Conservation (phyloP, 2,329 filamentous ascomycete genomes). For the Camptophora hylomeconis region DNA sequence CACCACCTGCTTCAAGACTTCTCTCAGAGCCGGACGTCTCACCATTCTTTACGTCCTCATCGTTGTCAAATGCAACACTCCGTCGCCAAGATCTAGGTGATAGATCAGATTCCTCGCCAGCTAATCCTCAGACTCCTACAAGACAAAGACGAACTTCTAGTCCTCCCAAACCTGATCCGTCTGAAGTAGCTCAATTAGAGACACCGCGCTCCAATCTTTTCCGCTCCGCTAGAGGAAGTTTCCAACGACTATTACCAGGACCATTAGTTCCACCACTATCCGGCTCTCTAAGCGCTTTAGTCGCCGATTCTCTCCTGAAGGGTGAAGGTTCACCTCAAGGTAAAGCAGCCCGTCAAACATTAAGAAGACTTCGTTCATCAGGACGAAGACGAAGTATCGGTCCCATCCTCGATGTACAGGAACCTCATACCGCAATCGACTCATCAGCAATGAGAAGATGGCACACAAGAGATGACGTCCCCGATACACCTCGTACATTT, state of each 20-base stretch:
- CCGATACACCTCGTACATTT: no score
- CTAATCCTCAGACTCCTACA: slow-evolving; percentile 12
- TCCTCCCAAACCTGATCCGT: slow-evolving; percentile 11
- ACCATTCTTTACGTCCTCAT: slow-evolving; percentile 9
- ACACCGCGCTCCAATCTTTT: slow-evolving; percentile 18
- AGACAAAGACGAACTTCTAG: slow-evolving; percentile 8
- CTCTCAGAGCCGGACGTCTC: slow-evolving; percentile 4
- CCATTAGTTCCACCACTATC: slow-evolving; percentile 49
- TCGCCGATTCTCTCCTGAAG: slow-evolving; percentile 51
- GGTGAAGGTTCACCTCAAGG: slow-evolving; percentile 30
- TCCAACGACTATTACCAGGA: slow-evolving; percentile 41
- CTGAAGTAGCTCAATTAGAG: slow-evolving; percentile 9
- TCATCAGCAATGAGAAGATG: no score
- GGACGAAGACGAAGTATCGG: no score
- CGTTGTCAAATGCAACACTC: slow-evolving; percentile 12
- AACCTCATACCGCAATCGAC: no score
- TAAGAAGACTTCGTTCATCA: slow-evolving; percentile 12
- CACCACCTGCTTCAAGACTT: slow-evolving; percentile 9
- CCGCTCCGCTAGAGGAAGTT: slow-evolving; percentile 26
- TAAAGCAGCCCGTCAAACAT: slow-evolving; percentile 9
- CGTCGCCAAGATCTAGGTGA: slow-evolving; percentile 2
- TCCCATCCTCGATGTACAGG: no score
- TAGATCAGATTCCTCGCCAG: slow-evolving; percentile 11
- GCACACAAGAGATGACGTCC: no score
- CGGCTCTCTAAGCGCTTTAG: slow-evolving; percentile 47